Conservation (phyloP, 1,284 basidiomycete genomes). For the Puccinia coronata region DNA sequence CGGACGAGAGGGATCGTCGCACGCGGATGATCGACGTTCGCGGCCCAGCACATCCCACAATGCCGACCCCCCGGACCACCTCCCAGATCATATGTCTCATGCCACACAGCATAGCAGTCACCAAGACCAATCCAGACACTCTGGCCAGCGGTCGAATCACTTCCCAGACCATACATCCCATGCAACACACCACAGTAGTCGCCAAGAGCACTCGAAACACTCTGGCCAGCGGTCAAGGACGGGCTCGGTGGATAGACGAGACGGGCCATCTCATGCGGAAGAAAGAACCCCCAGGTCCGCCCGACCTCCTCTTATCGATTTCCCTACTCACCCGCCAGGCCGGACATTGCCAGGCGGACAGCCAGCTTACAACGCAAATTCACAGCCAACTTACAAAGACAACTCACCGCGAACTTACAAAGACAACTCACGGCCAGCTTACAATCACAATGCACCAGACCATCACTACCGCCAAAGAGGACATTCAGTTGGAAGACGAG, state of each 20-base stretch:
- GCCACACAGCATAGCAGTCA: neutral
- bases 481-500: neutral
- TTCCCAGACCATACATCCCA: neutral
- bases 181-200: neutral
- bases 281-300: neutral
- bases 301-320: neutral
- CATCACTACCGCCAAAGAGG: neutral
- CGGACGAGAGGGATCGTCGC: neutral
- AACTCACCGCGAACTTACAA: too few species aligned
- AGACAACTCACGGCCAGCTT: neutral
- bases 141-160: neutral
- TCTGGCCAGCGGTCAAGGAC: neutral
- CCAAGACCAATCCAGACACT: neutral
- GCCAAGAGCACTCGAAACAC: neutral
- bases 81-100: neutral
- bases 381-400: too few species aligned
- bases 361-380: neutral
- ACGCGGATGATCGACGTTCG: neutral
- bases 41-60: neutral
- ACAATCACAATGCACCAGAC: neutral
- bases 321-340: neutral
- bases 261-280: neutral
- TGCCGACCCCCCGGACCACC: neutral
- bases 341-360: neutral
- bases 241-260: neutral